Evolutionary conservation across 176 grass and related monocot genomes (phyloP), one percentile per base, ranked within the genome.

Genomic region (Zea luxurians): DNA sequence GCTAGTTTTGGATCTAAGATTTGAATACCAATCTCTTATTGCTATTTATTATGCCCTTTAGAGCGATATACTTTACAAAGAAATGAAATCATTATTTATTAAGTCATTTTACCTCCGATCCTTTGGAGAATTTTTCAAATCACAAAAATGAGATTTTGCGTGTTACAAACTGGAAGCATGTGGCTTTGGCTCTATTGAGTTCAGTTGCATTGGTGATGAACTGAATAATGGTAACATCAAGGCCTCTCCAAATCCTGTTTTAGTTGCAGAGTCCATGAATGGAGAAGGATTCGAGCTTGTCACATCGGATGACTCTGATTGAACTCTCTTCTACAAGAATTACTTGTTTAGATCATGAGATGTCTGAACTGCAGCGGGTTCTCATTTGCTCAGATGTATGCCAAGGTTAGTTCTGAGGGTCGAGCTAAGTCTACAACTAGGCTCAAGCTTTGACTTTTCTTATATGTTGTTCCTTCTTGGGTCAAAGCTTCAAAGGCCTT

Each of bases 291-390:
- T 91, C 73, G 83, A 89, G 86, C 85, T 95, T 15, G 37, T 89
- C 71, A 84, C 79, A 10, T 90, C 90, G 0, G 84, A 88, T 74
- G 96, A 95, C 75, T 99, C 88, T 0, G 88, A 99, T 81, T 99
- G 96, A 92, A 88, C 83, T 76, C 75, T 93, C 38, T 88, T 88
- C 65, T 93, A 91, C 79, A 88, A 91, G 76, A 96, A 99, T 64
- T 48, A 83, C 21, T 84, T 99, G 75, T 99, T 91, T 67, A 86
- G 91, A 73, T 83, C 66, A 82, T 99, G 92, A 99, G 45, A 37
- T 71, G 7, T 64, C 17, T 49, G n/a, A 59, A 55, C 21, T 61
- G 48, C 13, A 57, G 47, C 9, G 20, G 48, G 49, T 62, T 80
- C 27, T 43, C 20, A 27, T 62, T 49, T 83, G 75, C 76, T 80